These are phyloP conservation scores for Ogataea pini DNA, from an alignment of 805 yeast species.

Conservation along the genomic window DNA sequence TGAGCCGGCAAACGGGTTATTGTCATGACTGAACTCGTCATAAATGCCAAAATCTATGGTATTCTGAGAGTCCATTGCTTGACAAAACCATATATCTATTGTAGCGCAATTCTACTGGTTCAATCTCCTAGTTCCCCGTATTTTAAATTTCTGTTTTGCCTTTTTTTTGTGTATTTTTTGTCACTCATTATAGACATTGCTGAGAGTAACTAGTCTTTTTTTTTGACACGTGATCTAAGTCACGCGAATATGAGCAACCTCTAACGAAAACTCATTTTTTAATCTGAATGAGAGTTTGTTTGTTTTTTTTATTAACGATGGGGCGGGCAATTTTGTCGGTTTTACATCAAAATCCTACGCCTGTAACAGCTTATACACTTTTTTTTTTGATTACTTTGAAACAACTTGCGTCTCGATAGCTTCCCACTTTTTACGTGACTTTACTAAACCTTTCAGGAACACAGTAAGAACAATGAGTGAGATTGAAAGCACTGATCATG, in stretches of 20 bases:
- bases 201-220: too few relatives aligned
- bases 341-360: neutral
- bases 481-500: neutral
- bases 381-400: too few relatives aligned
- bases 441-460: neutral
- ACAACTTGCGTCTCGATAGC: too few relatives aligned
- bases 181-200: too few relatives aligned
- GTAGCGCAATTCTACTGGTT: neutral
- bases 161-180: neutral
- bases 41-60: slow-evolving; percentile 32
- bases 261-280: too few relatives aligned
- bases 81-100: neutral
- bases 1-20: slow-evolving; percentile 40
- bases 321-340: slow-evolving; percentile 1
- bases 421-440: too few relatives aligned
- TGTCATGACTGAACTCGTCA: slow-evolving; percentile 36
- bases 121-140: neutral
- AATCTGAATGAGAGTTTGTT: neutral
- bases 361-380: neutral
- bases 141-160: slow-evolving; percentile 3
- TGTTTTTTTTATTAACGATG: neutral
- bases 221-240: neutral
- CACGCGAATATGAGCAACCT: too few relatives aligned
- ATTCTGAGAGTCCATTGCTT: neutral
- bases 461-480: neutral